A percentile compares a stretch with the other conserved stretches of the same genome.
Conservation (phyloP, 2,329 filamentous ascomycete species). For the Diaporthe eres region DNA sequence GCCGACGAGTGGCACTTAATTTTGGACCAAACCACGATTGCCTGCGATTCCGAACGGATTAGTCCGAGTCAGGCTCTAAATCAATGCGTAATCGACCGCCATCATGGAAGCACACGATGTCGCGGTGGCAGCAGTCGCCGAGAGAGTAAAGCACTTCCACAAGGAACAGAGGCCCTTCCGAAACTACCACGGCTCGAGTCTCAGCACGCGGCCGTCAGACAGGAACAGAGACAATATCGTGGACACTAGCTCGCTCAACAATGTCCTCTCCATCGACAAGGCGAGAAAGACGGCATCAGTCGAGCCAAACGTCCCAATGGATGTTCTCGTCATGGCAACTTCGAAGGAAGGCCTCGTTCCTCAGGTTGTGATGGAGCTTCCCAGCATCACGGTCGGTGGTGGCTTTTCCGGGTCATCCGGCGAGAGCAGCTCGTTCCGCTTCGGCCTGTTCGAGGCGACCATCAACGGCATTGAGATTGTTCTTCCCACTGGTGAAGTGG, state of each 20-base stretch:
- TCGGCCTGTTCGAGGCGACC: constrained; percentile 76
- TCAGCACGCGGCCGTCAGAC: constrained; percentile 76
- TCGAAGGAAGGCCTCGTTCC: constrained; percentile 69
- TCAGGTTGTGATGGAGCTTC: constrained; percentile 79
- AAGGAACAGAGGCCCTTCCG: constrained; percentile 69
- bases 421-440: constrained; percentile 76
- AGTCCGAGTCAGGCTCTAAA: background rate
- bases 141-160: constrained; percentile 60
- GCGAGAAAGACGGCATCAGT: constrained; percentile 69
- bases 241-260: constrained; percentile 75
- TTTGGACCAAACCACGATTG: background rate
- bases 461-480: constrained; percentile 75
- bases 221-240: constrained; percentile 68
- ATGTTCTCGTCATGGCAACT: constrained; percentile 71
- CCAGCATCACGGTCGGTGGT: constrained; percentile 77
- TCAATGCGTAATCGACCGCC: background rate
- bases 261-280: constrained; percentile 73
- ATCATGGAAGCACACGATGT: constrained; percentile 60
- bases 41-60: background rate
- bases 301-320: constrained; percentile 80
- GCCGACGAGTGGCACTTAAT: background rate
- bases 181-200: constrained; percentile 84
- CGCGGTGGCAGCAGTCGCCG: constrained; percentile 59
- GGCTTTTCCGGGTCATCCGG: constrained; percentile 77
- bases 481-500: constrained; percentile 68